Conservation (phyloP, 306 rosid species). For the Rosa chinensis region DNA sequence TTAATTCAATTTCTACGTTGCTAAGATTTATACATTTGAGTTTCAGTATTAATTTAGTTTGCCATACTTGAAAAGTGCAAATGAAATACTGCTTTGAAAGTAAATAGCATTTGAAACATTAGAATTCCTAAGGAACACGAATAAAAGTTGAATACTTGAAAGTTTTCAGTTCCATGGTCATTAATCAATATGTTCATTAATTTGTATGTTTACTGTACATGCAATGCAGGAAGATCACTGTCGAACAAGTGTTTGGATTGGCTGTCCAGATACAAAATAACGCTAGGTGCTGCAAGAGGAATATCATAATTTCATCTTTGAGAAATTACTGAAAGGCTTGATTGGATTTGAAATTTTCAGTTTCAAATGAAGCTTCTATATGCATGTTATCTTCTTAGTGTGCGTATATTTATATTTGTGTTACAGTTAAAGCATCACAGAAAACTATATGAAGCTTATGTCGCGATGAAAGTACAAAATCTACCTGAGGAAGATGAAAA, state of each 20-base stretch:
- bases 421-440: constrained; percentile 76
- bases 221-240: constrained; percentile 54
- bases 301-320: constrained; percentile 70
- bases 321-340: too few species aligned
- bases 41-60: neutral
- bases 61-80: neutral
- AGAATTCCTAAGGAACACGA: neutral
- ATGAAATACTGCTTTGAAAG: neutral
- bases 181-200: neutral
- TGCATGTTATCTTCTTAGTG: neutral
- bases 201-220: neutral
- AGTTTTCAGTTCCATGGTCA: neutral
- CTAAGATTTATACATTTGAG: neutral
- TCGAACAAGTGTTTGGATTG: constrained; percentile 62
- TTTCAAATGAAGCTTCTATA: constrained; percentile 1
- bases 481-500: constrained; percentile 88
- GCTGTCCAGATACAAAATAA: constrained; percentile 41
- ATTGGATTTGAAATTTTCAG: neutral
- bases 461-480: constrained; percentile 73
- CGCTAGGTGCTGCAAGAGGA: too few species aligned
- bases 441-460: constrained; percentile 77
- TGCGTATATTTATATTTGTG: neutral
- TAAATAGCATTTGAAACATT: too few species aligned
- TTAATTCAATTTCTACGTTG: neutral
- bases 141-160: neutral